Conservation (phyloP, 2,329 filamentous ascomycete genomes). For the Dothideomycetidae sp. region DNA sequence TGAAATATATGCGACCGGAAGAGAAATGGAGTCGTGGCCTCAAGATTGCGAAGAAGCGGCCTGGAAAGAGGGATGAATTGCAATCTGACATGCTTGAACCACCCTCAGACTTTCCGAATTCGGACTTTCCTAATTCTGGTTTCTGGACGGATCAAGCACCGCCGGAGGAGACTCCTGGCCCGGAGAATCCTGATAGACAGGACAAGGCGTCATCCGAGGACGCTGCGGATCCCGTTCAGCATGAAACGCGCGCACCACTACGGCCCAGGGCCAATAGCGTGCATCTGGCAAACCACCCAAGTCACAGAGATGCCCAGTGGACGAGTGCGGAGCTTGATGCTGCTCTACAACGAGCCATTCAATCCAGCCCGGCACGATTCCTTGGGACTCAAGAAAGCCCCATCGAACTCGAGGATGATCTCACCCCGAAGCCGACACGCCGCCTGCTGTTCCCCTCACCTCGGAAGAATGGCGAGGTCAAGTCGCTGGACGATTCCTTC, state of each 20-base stretch:
- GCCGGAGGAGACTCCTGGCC: conserved; percentile 9
- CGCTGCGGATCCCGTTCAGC: conserved; percentile 2
- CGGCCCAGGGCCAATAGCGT: conserved; percentile 35
- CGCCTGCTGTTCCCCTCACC: conserved; percentile 67
- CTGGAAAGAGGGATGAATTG: conserved; percentile 15
- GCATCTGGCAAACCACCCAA: conserved; percentile 28
- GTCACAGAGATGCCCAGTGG: conserved; percentile 18
- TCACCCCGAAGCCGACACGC: conserved; percentile 49
- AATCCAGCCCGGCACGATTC: conserved; percentile 46
- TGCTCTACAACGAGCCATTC: conserved; percentile 40
- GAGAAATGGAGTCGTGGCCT: conserved; percentile 51
- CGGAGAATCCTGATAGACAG: neutral
- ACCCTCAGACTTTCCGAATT: conserved; percentile 5
- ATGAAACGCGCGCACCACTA: conserved; percentile 19
- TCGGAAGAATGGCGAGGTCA: conserved; percentile 48
- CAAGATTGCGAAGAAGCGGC: conserved; percentile 19
- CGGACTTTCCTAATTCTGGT: conserved; percentile 11
- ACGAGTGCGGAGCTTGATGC: conserved; percentile 13
- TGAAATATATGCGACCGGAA: conserved; percentile 66
- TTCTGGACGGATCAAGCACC: conserved; percentile 12
- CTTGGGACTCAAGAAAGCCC: conserved; percentile 32
- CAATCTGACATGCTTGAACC: conserved; percentile 8
- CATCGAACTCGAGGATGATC: conserved; percentile 34
- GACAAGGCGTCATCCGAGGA: conserved; percentile 15
- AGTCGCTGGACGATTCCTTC: conserved; percentile 43